phyloP scores from a whole-genome alignment of 75 land plant species.

The Selaginella tamariscina region DNA sequence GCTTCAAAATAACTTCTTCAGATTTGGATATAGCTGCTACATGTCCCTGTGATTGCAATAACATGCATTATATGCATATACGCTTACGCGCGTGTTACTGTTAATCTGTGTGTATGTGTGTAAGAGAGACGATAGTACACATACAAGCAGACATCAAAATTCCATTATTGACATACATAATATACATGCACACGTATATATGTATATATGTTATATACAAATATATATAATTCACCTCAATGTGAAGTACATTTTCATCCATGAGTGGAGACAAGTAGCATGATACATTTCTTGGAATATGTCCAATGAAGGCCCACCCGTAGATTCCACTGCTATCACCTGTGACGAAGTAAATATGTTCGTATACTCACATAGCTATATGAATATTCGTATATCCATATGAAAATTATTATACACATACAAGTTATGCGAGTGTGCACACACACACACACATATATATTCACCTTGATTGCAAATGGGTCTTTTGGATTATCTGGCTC shows the following conservation, averaged over 20 bases:
- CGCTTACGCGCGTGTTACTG: neutral
- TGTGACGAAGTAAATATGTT: conserved; percentile 19
- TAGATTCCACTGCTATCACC: conserved; percentile 37
- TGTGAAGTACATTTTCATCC: conserved; percentile 32
- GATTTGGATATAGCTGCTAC: too few relatives aligned
- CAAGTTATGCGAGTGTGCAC: neutral
- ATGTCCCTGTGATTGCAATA: conserved; percentile 35
- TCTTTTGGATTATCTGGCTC: conserved; percentile 65
- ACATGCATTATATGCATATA: neutral
- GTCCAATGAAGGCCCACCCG: conserved; percentile 36
- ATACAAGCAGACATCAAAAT: neutral
- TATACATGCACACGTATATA: too few relatives aligned
- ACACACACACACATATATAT: neutral
- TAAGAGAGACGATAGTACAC: neutral
- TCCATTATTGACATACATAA: neutral
- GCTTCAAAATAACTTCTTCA: too few relatives aligned
- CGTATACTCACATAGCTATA: too few relatives aligned
- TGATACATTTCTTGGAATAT: conserved; percentile 55
- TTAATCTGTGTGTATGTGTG: neutral
- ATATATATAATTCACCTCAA: conserved; percentile 35
- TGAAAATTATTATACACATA: neutral
- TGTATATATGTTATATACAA: too few relatives aligned
- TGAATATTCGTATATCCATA: neutral
- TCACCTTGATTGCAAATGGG: conserved; percentile 71
- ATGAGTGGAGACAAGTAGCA: conserved; percentile 47